A percentile compares a stretch with the other conserved stretches of the same genome.
phyloP scores from a whole-genome alignment of 805 yeast genomes.

The Monosporozyma servazzii region DNA sequence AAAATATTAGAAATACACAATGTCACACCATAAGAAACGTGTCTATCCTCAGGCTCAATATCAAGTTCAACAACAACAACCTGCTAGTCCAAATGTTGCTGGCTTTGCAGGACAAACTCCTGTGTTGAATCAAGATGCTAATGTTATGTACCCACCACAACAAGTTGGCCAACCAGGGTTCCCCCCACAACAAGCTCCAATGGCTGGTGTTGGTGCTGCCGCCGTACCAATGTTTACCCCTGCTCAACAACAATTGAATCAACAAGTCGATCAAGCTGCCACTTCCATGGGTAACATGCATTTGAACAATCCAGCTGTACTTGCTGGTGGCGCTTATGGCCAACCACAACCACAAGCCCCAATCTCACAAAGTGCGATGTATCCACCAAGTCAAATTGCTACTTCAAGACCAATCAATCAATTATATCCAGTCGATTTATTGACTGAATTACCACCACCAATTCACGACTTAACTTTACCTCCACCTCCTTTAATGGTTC shows the following conservation, averaged over 20 bases:
- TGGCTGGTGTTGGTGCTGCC: neutral
- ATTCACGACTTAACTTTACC: conserved; percentile 76
- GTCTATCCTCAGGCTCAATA: conserved; percentile 34
- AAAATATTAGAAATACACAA: conserved; percentile 1
- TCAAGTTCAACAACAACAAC: conserved; percentile 2
- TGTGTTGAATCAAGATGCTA: conserved; percentile 1
- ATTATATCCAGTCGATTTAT: conserved; percentile 76
- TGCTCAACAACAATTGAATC: conserved; percentile 24
- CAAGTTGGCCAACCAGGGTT: neutral
- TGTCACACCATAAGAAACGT: conserved; percentile 38
- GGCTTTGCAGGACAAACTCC: conserved; percentile 2
- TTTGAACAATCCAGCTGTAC: conserved; percentile 26
- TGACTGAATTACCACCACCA: conserved; percentile 84
- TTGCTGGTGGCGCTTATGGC: conserved; percentile 13
- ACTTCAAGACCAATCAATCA: conserved; percentile 53
- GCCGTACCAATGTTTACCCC: conserved; percentile 13
- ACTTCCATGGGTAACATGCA: conserved; percentile 28
- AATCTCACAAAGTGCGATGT: neutral
- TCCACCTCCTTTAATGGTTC: conserved; percentile 83
- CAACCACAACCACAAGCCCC: conserved; percentile 18
- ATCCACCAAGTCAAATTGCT: neutral
- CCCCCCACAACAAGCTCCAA: neutral
- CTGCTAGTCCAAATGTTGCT: neutral
- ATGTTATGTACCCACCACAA: neutral
- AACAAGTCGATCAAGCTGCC: conserved; percentile 29